Evolutionary conservation across 345 rosid species (phyloP).

Genomic region (Stellera chamaejasme): DNA sequence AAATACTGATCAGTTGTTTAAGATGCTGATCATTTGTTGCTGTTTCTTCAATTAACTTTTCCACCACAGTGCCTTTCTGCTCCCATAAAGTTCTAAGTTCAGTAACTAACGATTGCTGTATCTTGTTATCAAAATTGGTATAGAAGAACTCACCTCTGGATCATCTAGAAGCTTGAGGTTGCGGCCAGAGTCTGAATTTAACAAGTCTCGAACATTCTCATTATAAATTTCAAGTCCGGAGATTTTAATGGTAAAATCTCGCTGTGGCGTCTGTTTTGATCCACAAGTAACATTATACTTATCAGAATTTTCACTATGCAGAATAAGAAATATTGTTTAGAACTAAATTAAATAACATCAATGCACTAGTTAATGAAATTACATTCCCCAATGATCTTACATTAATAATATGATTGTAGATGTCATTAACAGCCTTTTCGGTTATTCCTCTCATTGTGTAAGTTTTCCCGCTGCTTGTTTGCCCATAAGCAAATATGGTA

Average conservation of each 20-base stretch:
- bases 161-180: conserved; percentile 97
- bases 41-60: conserved; percentile 89
- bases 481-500: conserved; percentile 96
- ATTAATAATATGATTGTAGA: conserved; percentile 72
- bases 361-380: background rate
- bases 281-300: conserved; percentile 10
- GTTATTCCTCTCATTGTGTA: conserved; percentile 98
- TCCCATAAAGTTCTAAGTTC: conserved; percentile 9
- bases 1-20: conserved; percentile 72
- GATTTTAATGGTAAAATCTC: conserved; percentile 88
- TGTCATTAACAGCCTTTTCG: conserved; percentile 94
- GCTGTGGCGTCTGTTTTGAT: conserved; percentile 75
- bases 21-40: conserved; percentile 74
- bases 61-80: conserved; percentile 99
- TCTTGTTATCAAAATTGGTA: background rate
- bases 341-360: conserved; percentile 4
- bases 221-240: conserved; percentile 97
- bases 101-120: conserved; percentile 1
- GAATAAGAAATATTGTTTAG: conserved; percentile 1
- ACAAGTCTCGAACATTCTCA: conserved; percentile 86
- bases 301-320: background rate
- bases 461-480: conserved; percentile 99
- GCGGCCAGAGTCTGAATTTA: conserved; percentile 88
- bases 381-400: conserved; percentile 31
- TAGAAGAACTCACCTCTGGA: conserved; percentile 67